Conservation (phyloP, 2,329 filamentous ascomycete genomes). For the Helminthosporium solani region DNA sequence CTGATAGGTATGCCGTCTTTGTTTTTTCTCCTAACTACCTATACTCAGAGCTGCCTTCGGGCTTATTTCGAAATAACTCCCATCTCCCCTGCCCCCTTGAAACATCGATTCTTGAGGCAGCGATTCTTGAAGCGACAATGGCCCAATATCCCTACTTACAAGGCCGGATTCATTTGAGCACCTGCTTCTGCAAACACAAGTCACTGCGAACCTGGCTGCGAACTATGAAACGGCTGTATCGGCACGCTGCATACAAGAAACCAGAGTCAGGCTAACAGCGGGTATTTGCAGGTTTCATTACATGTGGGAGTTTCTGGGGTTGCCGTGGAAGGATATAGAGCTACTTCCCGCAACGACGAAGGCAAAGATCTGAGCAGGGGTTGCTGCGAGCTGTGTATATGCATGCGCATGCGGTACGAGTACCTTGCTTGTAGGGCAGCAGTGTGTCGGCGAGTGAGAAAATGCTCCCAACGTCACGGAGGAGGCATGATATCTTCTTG, state of each 20-base stretch:
- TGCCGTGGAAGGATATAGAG: conserved; percentile 60
- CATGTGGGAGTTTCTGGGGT: conserved; percentile 65
- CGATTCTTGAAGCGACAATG: no score
- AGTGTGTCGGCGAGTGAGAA: no score
- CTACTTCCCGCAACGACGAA: conserved; percentile 39
- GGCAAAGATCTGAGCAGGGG: conserved; percentile 23
- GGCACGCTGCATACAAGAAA: no score
- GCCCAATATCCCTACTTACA: no score
- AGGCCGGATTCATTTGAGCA: neutral
- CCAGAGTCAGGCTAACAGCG: conserved; percentile 12
- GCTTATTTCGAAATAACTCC: no score
- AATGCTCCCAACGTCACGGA: no score
- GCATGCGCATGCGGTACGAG: neutral
- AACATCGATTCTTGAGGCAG: no score
- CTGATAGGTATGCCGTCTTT: conserved; percentile 58
- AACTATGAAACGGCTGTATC: conserved; percentile 15
- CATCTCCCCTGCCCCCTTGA: no score
- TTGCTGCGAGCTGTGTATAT: conserved; percentile 1
- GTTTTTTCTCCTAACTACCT: neutral
- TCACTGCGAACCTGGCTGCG: conserved; percentile 5
- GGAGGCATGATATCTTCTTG: no score
- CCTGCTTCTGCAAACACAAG: neutral
- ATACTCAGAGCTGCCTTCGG: no score
- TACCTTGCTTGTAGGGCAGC: neutral
- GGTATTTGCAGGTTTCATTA: conserved; percentile 58